Percentiles rank a stretch among this genome's conserved stretches.
Evolutionary conservation across 2,329 filamentous ascomycete species (phyloP).

Genomic region (Xylaria sp.): DNA sequence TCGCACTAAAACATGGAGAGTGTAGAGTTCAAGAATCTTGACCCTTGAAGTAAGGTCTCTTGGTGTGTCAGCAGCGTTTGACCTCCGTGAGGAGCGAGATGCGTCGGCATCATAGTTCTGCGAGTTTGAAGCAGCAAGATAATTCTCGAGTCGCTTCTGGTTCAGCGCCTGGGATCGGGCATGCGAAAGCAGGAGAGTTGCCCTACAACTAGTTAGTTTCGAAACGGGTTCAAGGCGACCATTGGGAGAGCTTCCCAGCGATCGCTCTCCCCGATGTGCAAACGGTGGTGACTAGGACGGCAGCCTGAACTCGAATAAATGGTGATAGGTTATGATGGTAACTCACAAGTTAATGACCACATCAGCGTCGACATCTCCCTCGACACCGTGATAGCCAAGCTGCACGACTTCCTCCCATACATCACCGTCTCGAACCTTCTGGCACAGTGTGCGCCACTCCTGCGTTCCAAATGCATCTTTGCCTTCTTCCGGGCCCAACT

Average conservation of each 20-base stretch:
- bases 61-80: conserved; percentile 71
- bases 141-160: conserved; percentile 82
- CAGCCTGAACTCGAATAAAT: not conserved
- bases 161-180: conserved; percentile 77
- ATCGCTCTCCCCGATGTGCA: not conserved
- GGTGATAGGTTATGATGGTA: not conserved
- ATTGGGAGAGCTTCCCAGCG: not conserved
- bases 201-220: conserved; percentile 45
- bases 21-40: conserved; percentile 92
- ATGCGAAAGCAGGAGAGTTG: conserved; percentile 86
- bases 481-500: conserved; percentile 84
- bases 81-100: conserved; percentile 25
- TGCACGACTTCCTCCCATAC: conserved; percentile 93
- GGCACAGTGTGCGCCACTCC: conserved; percentile 76
- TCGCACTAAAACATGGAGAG: conserved; percentile 84
- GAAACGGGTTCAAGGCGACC: not conserved
- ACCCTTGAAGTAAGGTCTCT: conserved; percentile 78
- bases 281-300: not conserved
- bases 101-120: conserved; percentile 68
- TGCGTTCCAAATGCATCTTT: conserved; percentile 80
- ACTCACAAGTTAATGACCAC: conserved; percentile 83
- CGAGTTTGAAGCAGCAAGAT: conserved; percentile 70
- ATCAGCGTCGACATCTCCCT: conserved; percentile 89
- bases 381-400: conserved; percentile 79
- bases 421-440: conserved; percentile 78